Evolutionary conservation across 345 rosid genomes (phyloP).

Genomic region (Lepidium aucheri): DNA sequence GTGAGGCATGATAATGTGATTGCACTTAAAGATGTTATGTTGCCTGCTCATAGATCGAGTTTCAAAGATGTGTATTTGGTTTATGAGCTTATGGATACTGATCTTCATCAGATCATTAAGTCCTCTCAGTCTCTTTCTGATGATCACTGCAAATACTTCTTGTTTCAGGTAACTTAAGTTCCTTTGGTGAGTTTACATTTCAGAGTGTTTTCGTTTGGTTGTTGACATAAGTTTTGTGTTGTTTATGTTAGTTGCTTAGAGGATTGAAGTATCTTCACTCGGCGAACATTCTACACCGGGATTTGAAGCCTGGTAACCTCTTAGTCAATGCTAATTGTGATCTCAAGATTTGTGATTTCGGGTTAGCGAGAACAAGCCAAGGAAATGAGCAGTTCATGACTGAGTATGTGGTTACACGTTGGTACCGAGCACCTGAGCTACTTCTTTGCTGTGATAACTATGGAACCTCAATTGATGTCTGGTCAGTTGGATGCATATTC

Average conservation of each 20-base stretch:
- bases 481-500: slow-evolving; percentile 95
- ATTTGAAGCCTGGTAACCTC: slow-evolving; percentile 85
- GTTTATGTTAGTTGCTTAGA: slow-evolving; percentile 48
- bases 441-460: slow-evolving; percentile 81
- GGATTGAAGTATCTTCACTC: slow-evolving; percentile 93
- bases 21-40: slow-evolving; percentile 76
- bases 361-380: slow-evolving; percentile 67
- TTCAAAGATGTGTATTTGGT: slow-evolving; percentile 86
- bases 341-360: slow-evolving; percentile 83
- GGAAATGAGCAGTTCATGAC: slow-evolving; percentile 82
- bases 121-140: slow-evolving; percentile 62
- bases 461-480: slow-evolving; percentile 74
- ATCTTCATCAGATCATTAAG: slow-evolving; percentile 77
- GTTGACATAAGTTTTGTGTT: neutral
- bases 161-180: slow-evolving; percentile 54
- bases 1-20: slow-evolving; percentile 77
- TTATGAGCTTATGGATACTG: slow-evolving; percentile 90
- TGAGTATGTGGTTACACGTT: slow-evolving; percentile 78
- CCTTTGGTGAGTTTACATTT: neutral
- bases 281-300: slow-evolving; percentile 82
- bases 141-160: slow-evolving; percentile 77
- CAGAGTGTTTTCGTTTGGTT: neutral
- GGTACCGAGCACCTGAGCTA: slow-evolving; percentile 94
- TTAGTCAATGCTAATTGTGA: slow-evolving; percentile 79
- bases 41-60: slow-evolving; percentile 45